Evolutionary conservation across 352 stramenopile species (phyloP).

Genomic region (Phytophthora capsici): DNA sequence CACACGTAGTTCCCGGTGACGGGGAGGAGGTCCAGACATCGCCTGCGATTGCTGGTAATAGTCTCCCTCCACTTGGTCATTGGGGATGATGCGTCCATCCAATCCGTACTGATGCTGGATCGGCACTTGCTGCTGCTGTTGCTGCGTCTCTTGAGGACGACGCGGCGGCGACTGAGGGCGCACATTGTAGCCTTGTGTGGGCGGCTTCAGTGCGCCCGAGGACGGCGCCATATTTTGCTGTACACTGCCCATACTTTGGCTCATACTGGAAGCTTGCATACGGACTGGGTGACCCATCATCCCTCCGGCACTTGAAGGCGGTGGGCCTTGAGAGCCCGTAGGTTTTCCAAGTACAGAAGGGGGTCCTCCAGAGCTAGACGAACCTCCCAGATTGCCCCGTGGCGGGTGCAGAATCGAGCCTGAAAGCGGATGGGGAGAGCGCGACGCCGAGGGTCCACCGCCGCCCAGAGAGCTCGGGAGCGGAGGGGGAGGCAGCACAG

Average conservation of each 20-base stretch:
- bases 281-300: slow-evolving; percentile 70
- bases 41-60: slow-evolving; percentile 47
- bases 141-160: slow-evolving; percentile 48
- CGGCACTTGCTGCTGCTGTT: slow-evolving; percentile 54
- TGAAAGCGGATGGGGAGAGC: slow-evolving; percentile 70
- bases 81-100: slow-evolving; percentile 58
- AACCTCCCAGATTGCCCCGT: slow-evolving; percentile 44
- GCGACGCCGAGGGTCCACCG: slow-evolving; percentile 44
- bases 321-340: slow-evolving; percentile 27
- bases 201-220: slow-evolving; percentile 38
- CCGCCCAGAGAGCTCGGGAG: slow-evolving; percentile 63
- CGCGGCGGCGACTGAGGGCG: slow-evolving; percentile 51
- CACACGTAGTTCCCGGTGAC: slow-evolving; percentile 89
- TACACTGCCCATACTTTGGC: slow-evolving; percentile 46
- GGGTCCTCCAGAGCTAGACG: slow-evolving; percentile 36
- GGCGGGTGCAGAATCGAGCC: slow-evolving; percentile 78
- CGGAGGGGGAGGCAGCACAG: slow-evolving; percentile 67
- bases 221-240: slow-evolving; percentile 42
- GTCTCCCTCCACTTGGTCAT: slow-evolving; percentile 44
- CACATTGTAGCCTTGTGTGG: slow-evolving; percentile 40
- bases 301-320: slow-evolving; percentile 31
- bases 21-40: slow-evolving; percentile 38
- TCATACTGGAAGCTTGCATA: slow-evolving; percentile 58
- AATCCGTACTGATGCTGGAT: slow-evolving; percentile 66
- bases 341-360: slow-evolving; percentile 67